Evolutionary conservation across 208 protist species (phyloP).

Genomic region (Trypanosoma melophagium): DNA sequence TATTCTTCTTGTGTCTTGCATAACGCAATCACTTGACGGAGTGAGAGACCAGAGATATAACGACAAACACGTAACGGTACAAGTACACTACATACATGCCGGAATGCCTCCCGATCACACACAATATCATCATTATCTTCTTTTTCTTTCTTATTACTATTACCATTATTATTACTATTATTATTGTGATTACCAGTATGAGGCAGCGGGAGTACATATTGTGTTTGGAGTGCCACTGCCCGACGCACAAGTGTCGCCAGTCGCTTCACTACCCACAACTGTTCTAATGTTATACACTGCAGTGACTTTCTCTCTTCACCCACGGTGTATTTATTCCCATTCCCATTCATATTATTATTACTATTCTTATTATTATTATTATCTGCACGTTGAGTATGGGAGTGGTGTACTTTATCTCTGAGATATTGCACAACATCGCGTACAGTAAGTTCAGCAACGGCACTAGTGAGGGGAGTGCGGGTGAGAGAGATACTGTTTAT

Average conservation of each 20-base stretch:
- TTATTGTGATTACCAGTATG: not conserved
- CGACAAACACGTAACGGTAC: constrained; percentile 24
- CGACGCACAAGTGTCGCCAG: constrained; percentile 10
- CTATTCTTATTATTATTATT: constrained; percentile 2
- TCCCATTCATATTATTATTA: not conserved
- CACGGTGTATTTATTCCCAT: not conserved
- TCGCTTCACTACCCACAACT: constrained; percentile 20
- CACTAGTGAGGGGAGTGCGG: constrained; percentile 2
- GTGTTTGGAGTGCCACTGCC: constrained; percentile 13
- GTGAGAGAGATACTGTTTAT: not conserved
- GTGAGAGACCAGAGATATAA: constrained; percentile 5
- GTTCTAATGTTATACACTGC: constrained; percentile 17
- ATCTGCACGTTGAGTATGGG: not conserved
- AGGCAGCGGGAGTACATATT: constrained; percentile 5
- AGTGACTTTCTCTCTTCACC: not conserved
- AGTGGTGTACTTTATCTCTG: not conserved
- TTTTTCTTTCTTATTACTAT: not conserved
- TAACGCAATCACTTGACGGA: constrained; percentile 18
- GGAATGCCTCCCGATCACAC: constrained; percentile 13
- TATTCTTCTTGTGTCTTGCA: not conserved
- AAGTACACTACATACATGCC: constrained; percentile 22
- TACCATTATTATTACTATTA: not conserved
- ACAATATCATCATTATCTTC: constrained; percentile 1
- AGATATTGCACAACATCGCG: constrained; percentile 7
- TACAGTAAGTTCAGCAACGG: constrained; percentile 9